These are phyloP conservation scores for Ogataea parapolymorpha DNA, from an alignment of 805 yeast species.

Conservation along the genomic window DNA sequence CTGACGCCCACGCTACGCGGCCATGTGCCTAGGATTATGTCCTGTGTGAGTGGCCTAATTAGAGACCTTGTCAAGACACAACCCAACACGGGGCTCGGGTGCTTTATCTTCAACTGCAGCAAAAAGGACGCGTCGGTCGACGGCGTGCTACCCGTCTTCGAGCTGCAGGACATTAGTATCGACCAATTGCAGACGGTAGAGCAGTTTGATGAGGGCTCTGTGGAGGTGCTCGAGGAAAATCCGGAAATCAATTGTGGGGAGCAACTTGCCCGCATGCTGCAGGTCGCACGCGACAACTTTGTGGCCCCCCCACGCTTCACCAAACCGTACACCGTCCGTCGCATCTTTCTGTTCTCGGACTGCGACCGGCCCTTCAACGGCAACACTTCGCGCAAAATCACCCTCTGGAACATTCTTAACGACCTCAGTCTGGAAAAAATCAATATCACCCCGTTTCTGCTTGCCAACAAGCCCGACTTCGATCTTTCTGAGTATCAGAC, in stretches of 20 bases:
- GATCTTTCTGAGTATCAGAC: constrained; percentile 44
- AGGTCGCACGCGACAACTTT: constrained; percentile 55
- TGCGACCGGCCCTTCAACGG: constrained; percentile 62
- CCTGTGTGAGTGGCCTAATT: constrained; percentile 58
- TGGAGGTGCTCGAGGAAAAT: constrained; percentile 35
- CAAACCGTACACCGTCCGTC: constrained; percentile 48
- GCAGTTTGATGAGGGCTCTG: constrained; percentile 17
- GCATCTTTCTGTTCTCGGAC: constrained; percentile 70
- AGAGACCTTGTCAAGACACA: constrained; percentile 60
- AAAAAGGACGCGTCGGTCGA: constrained; percentile 12
- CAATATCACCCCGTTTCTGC: constrained; percentile 60
- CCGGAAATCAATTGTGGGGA: constrained; percentile 27
- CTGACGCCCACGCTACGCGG: constrained; percentile 46
- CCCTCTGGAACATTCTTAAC: constrained; percentile 53
- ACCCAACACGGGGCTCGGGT: constrained; percentile 73
- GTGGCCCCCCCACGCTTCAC: constrained; percentile 37
- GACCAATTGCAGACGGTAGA: constrained; percentile 54
- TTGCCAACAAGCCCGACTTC: constrained; percentile 39
- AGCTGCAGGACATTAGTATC: constrained; percentile 52
- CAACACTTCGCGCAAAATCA: constrained; percentile 38
- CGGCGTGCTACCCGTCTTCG: constrained; percentile 50
- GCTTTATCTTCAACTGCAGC: constrained; percentile 55
- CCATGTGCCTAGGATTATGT: constrained; percentile 43
- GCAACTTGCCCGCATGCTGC: constrained; percentile 44
- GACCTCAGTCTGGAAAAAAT: constrained; percentile 57